These are phyloP conservation scores for Hyphopichia fennica DNA, from an alignment of 1,139 yeast species.

Conservation along the genomic window DNA sequence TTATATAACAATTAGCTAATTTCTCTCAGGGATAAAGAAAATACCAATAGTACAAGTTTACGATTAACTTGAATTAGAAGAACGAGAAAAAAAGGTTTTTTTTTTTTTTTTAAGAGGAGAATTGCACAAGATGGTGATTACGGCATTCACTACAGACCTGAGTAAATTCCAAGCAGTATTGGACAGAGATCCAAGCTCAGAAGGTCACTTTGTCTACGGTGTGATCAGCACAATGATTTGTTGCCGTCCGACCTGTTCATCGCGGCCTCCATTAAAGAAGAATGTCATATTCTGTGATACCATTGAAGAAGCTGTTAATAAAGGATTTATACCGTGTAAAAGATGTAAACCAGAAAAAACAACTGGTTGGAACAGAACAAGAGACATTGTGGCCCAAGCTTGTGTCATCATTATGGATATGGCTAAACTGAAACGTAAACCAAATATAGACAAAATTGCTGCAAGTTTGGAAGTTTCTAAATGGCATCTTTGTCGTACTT, in stretches of 20 bases:
- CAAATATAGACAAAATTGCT: conserved; percentile 8
- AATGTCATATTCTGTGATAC: conserved; percentile 8
- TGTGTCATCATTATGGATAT: conserved; percentile 8
- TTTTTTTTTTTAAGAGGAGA: background rate
- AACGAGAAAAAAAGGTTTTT: background rate
- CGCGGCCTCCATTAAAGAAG: conserved; percentile 9
- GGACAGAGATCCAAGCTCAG: conserved; percentile 10
- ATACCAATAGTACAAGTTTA: background rate
- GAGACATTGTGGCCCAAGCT: conserved; percentile 10
- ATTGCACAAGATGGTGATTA: background rate
- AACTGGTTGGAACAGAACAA: conserved; percentile 11
- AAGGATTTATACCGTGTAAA: conserved; percentile 10
- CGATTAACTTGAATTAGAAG: background rate
- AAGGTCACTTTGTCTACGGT: conserved; percentile 10
- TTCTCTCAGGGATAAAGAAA: background rate
- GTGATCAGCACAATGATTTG: conserved; percentile 9
- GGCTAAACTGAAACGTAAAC: conserved; percentile 6
- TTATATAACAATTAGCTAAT: background rate
- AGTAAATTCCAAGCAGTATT: conserved; percentile 4
- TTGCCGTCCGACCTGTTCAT: conserved; percentile 12
- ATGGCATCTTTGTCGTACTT: conserved; percentile 25
- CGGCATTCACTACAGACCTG: conserved; percentile 3
- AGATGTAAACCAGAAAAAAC: conserved; percentile 10
- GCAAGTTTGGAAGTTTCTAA: conserved; percentile 17
- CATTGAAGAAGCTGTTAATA: conserved; percentile 6